Base-by-base conservation (phyloP, 2,329 filamentous ascomycete genomes). In the Penicillium sp. region DNA sequence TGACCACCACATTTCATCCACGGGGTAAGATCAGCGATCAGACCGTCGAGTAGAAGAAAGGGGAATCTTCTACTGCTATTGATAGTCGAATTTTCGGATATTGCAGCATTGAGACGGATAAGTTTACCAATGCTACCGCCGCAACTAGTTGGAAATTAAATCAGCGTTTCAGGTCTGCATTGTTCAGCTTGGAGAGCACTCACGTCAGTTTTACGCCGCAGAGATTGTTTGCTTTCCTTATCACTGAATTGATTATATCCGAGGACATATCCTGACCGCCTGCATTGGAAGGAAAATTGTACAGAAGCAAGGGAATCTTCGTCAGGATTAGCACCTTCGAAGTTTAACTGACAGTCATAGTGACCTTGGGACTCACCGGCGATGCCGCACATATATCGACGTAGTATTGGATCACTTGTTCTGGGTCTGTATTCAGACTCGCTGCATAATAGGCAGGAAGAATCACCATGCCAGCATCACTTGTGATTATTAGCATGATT, bases 1-100 rank as follows among this genome's bases (percentile, higher is more conserved):
- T 67, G 65, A 10, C 65, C 65, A 29, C 61, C 64, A 52, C 61
- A 64, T 56, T 64, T 53, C 61, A 64, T 59, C 65, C 65, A 67
- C 8, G 65, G 65, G 7, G 63, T 65, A 16, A 67, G 50, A 50
- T 67, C 65, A 3, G 64, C 65, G 49, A 67, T 65, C 5, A 67
- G 47, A 11, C 65, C 65, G 33, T 67, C 65, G 19, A 67, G 54
- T 3, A 67, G 52, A 24, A 67, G 46, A 37, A 67, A 65, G 2
- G 62, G 64, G 43, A 63, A 64, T 16, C 56, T 47, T 29, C 64
- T 56, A 27, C 14, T 35, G 14, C 11, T 37, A 13, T 58, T 58
- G 35, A 67, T 62, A 6, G 43, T 29, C 8, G 60, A 47, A 49
- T 62, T 49, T 11, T 52, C 48, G 11, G 56, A 49, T 16, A 64